phyloP scores from a whole-genome alignment of 805 yeast species.

The Nakazawaea anatomiae region DNA sequence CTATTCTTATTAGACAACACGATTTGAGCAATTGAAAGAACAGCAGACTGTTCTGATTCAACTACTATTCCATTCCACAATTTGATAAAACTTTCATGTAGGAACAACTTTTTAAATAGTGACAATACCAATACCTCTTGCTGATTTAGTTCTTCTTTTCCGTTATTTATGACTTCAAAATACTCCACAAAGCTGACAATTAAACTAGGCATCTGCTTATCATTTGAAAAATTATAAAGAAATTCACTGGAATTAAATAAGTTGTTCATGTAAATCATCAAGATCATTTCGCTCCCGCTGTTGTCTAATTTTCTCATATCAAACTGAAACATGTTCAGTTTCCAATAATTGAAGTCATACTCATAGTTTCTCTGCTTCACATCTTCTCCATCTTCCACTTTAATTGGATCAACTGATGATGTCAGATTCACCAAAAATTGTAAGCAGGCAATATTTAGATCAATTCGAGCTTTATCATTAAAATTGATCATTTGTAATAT shows the following conservation, averaged over 20 bases:
- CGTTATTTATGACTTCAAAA: background rate
- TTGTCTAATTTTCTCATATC: background rate
- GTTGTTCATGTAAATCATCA: conserved; percentile 7
- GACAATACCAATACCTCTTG: conserved; percentile 18
- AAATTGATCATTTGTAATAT: background rate
- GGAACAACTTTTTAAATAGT: conserved; percentile 17
- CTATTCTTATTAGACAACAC: conserved; percentile 31
- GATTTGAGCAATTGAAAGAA: conserved; percentile 27
- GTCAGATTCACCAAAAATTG: conserved; percentile 10
- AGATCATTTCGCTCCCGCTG: background rate
- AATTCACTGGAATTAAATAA: conserved; percentile 13
- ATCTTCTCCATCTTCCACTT: conserved; percentile 8
- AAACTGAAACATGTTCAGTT: background rate
- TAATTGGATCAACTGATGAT: conserved; percentile 1
- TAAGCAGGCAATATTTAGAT: conserved; percentile 1
- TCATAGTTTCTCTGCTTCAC: conserved; percentile 1
- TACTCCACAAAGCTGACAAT: background rate
- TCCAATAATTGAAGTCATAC: background rate
- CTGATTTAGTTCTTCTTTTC: conserved; percentile 5
- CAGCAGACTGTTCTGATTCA: background rate
- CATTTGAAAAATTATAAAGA: conserved; percentile 14
- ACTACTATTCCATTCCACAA: conserved; percentile 14
- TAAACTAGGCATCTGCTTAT: conserved; percentile 1
- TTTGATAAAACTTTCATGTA: conserved; percentile 27
- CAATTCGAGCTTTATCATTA: background rate